A percentile compares a stretch with the other conserved stretches of the same genome.
Conservation (phyloP, 2,329 filamentous ascomycete genomes). For the Ophiostoma novo-ulmi region DNA sequence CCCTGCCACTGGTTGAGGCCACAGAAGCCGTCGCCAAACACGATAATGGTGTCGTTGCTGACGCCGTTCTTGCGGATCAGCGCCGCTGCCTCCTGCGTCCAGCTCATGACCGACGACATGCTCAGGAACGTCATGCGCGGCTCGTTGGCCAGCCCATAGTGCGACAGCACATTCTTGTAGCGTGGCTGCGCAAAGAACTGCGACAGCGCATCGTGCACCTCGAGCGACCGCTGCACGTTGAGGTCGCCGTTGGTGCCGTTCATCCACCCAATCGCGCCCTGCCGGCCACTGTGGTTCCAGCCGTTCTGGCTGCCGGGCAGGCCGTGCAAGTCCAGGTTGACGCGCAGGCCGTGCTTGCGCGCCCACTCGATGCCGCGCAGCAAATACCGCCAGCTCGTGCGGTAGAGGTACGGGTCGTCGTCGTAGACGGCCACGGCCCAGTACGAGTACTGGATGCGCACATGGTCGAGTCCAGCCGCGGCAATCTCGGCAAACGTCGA, state of each 20-base stretch:
- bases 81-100: constrained; percentile 70
- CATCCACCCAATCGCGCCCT: constrained; percentile 78
- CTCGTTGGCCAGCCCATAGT: constrained; percentile 95
- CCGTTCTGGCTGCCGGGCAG: constrained; percentile 92
- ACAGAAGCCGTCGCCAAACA: constrained; percentile 94
- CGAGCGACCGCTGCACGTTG: constrained; percentile 76
- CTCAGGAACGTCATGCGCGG: constrained; percentile 77
- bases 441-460: constrained; percentile 93
- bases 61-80: constrained; percentile 74
- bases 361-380: constrained; percentile 90
- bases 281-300: constrained; percentile 90
- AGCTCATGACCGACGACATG: constrained; percentile 62
- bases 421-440: constrained; percentile 87
- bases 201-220: constrained; percentile 80
- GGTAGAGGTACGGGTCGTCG: constrained; percentile 78
- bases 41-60: constrained; percentile 56
- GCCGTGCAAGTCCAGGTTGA: constrained; percentile 92
- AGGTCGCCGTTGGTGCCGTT: constrained; percentile 78
- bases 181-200: constrained; percentile 90
- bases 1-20: constrained; percentile 89
- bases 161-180: constrained; percentile 84
- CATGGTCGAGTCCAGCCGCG: constrained; percentile 85
- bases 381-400: constrained; percentile 88
- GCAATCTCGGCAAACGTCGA: constrained; percentile 78
- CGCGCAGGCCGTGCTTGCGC: constrained; percentile 81